Percentiles rank a stretch among this genome's conserved stretches.
These are phyloP conservation scores for Oehlia diaphana DNA, from an alignment of 192 early-diverging fungal genomes.

Conservation along the genomic window DNA sequence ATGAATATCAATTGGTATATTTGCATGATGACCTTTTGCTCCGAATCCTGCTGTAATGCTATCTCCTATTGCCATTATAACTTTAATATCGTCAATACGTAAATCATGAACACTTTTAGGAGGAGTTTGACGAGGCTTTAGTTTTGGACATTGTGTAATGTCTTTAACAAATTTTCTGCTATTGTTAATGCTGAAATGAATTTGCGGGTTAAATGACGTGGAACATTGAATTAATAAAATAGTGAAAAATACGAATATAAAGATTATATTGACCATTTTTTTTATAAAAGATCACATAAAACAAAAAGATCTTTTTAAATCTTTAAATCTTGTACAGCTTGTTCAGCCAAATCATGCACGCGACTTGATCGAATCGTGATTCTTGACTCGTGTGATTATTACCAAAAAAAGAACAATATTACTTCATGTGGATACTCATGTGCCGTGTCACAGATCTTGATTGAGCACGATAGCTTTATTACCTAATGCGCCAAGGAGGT, in stretches of 20 bases:
- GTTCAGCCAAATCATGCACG: too few species aligned
- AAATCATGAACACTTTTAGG: conserved; percentile 51
- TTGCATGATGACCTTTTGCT: conserved; percentile 35
- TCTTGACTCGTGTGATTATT: too few species aligned
- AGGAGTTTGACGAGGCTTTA: conserved; percentile 37
- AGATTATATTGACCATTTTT: not conserved
- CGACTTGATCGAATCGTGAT: too few species aligned
- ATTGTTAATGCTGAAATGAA: not conserved
- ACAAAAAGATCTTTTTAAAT: not conserved
- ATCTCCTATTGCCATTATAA: conserved; percentile 58
- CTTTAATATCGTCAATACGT: conserved; percentile 55
- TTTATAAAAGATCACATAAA: not conserved
- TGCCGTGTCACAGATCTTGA: too few species aligned
- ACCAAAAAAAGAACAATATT: too few species aligned
- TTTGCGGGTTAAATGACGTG: not conserved
- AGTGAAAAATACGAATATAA: not conserved
- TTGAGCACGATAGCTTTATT: too few species aligned
- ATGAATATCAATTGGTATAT: conserved; percentile 24
- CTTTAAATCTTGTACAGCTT: too few species aligned
- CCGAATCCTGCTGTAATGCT: conserved; percentile 58
- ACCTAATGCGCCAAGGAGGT: too few species aligned
- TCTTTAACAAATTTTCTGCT: not conserved
- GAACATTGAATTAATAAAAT: not conserved
- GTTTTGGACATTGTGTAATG: conserved; percentile 40
- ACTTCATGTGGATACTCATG: too few species aligned